Evolutionary conservation across 352 stramenopile species (phyloP), one percentile per base, ranked within the genome.

Genomic region (Phytophthora colocasiae): DNA sequence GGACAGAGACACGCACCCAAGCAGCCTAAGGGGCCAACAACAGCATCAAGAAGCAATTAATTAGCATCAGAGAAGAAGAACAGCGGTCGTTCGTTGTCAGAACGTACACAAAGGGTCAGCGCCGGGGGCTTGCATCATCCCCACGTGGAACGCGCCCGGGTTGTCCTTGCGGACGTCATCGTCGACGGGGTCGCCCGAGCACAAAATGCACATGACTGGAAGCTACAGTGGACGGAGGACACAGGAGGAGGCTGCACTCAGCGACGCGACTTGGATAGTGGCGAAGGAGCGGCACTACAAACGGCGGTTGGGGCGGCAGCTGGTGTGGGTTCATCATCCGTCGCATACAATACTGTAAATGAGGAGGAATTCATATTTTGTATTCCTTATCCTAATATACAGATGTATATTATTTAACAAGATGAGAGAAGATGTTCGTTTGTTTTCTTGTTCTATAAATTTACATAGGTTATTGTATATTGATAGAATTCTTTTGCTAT

Each of bases 51-150:
- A 22, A 26, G 12, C 14, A n/a, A 0, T 19, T 1, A 43, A 57
- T 75, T 52, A 65, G 53, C 24, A 31, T 17, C 39, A 46, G 11
- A 11, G 39, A n/a, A 11, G 39, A n/a, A 10, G 19, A 49, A 22
- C 1, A 17, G 12, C 26, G 26, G 12, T 4, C 6, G 46, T 66
- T 4, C 6, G 46, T 66, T 26, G 45, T 73, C 22, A 11, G 9
- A 59, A 81, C 82, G 69, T 91, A 90, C 93, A 98, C 40, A 89
- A 63, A 17, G 90, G 90, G 49, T 92, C 90, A n/a, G 78, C 81
- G 54, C 73, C 72, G 8, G 90, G 87, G 22, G 93, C 93, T 40
- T 95, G 51, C 77, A 96, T 97, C 81, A 98, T 92, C 47, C 72
- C 82, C 58, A 98, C 83, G 22, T 90, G 79, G 73, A 97, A 98